Conservation (phyloP, 177 flowering plant genomes). For the Telopea speciosissima region DNA sequence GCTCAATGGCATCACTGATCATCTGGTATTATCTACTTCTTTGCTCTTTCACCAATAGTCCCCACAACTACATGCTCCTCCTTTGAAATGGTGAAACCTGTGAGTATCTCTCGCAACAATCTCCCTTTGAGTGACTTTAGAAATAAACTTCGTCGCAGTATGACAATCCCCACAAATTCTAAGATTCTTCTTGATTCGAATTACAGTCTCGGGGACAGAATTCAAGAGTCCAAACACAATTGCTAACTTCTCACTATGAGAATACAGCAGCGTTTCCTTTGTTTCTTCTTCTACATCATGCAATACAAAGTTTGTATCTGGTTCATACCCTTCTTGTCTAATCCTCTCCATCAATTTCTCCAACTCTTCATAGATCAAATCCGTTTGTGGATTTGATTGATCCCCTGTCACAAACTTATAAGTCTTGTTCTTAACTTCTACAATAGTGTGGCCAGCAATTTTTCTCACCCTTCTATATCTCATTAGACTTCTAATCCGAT, state of each 20-base stretch:
- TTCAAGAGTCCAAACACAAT: slow-evolving; percentile 30
- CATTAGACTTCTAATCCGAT: slow-evolving; percentile 27
- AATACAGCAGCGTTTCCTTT: slow-evolving; percentile 21
- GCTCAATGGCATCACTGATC: not conserved
- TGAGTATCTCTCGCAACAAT: slow-evolving; percentile 24
- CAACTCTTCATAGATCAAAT: slow-evolving; percentile 18
- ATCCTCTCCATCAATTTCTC: slow-evolving; percentile 20
- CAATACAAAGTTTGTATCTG: slow-evolving; percentile 23
- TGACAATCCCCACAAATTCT: slow-evolving; percentile 34
- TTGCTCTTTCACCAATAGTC: slow-evolving; percentile 19
- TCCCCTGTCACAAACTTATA: slow-evolving; percentile 25
- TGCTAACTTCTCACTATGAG: slow-evolving; percentile 31
- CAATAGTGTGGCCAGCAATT: slow-evolving; percentile 20
- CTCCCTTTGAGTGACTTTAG: slow-evolving; percentile 20
- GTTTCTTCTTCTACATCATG: slow-evolving; percentile 31
- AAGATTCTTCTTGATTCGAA: slow-evolving; percentile 24
- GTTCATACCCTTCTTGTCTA: slow-evolving; percentile 20
- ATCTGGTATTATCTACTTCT: not conserved
- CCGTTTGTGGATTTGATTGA: slow-evolving; percentile 20
- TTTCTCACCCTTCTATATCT: slow-evolving; percentile 25
- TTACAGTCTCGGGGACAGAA: slow-evolving; percentile 11
- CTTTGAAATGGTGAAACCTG: slow-evolving; percentile 28
- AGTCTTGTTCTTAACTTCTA: slow-evolving; percentile 20
- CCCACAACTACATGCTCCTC: slow-evolving; percentile 21
- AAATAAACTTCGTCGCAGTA: slow-evolving; percentile 27